Base-by-base conservation (phyloP, 2,329 filamentous ascomycete genomes). In the Colletotrichum scovillei region DNA sequence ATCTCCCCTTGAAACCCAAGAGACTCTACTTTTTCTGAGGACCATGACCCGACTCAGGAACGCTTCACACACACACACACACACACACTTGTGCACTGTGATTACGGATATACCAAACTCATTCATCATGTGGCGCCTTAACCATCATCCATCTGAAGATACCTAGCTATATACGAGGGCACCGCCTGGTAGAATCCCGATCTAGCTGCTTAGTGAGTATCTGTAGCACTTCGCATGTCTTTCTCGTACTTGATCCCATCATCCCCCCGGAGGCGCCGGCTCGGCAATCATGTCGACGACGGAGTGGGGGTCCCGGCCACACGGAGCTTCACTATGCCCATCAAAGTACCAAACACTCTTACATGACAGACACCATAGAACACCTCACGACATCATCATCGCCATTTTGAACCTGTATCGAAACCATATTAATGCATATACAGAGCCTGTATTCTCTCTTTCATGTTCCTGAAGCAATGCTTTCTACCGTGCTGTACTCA, bases 1-100 rank as follows among this genome's bases (percentile, higher is more conserved):
- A 65, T 73, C 26, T 65, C 70, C 66, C 66, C 49, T 73, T 73
- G 66, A 73, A 73, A 73, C 66, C 32, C 32, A 22, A 70, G 53
- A 73, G 70, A 12, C 69, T 64, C 14, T 38, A 7, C 38, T 19
- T 42, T 60, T 65, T 73, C 60, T 22, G 32, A 12, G 26, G 46
- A 42, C 46, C 32, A 70, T 42, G 67, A 56, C 59, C 66, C 70
- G 67, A 73, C 57, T 73, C 67, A 59, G 59, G 52, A 58, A 42
- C 35, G 35, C 12, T 42, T 42, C 22, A 22, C 22, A 22, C 22
- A 22, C 22, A 22, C 22, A 22, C 22, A 22, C 22, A 22, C 26
- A 26, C 26, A 26, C 26, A 26, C 2, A 9, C 11, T 35, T 35
- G 32, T 35, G 32, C 32, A 35, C 2, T 35, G 32, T 12, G 12